Base-by-base conservation (phyloP, 805 yeast species). In the Sugiyamaella lignohabitans region DNA sequence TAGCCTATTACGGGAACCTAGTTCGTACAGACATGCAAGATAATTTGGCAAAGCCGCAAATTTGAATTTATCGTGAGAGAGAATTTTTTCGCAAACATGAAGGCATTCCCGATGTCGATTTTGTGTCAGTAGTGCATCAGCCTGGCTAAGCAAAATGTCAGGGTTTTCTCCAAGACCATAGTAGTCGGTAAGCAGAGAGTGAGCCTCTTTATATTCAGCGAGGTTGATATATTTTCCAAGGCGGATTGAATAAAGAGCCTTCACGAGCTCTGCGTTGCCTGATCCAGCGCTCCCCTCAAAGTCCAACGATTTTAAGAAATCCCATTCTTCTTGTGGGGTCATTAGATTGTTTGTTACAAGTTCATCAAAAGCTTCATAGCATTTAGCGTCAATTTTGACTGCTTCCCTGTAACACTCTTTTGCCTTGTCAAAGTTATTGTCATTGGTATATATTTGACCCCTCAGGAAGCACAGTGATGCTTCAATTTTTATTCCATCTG, bases 341-440 rank as follows among this genome's bases (percentile, higher is more conserved):
- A 91, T 67, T 56, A 87, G 73, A 58, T 82, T 82, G 55, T 84
- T 83, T 38, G 75, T 67, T 1, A 85, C 74, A 43, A 91, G 72
- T 59, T 84, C 88, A 56, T 85, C 78, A 61, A 87, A 87, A 0
- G 98, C 97, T 55, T 91, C 98, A 62, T 72, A 91, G 64, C 97
- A 93, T 62, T 88, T 87, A 5, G 85, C 88, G 63, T 91, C 98
- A 1, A 86, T 87, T 54, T 78, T 56, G 0, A 89, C 80, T 1
- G 98, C 96, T 59, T 87, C 96, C 59, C 80, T 79, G 57, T 80
- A 88, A 44, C 93, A 83, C 45, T 84, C 88, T 57, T 85, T 87
- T 0, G 98, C 98, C 51, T 76, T 73, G 18, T 84, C 93, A 58
- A 86, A 82, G 64, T 86, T 86, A 61, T 86, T 87, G 59, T 84